Evolutionary conservation across 1,284 basidiomycete species (phyloP).

Genomic region (Kalmanozyma brasiliensis): DNA sequence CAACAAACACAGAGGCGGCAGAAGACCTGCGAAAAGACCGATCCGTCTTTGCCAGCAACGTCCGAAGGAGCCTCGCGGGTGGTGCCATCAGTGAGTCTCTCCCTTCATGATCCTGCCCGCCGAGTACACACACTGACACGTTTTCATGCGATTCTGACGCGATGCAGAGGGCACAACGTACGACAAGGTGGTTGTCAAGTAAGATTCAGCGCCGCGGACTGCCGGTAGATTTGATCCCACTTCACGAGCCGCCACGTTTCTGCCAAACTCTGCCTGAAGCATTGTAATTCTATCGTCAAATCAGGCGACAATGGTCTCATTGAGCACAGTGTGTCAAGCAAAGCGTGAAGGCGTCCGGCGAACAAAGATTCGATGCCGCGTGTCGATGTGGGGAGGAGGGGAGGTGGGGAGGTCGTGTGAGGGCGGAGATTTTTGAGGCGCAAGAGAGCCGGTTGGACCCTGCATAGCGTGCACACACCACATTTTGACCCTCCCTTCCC

Average conservation of each 20-base stretch:
- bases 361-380: background rate
- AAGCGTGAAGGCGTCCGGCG: too few relatives aligned
- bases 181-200: conserved; percentile 57
- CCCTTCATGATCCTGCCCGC: background rate
- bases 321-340: too few relatives aligned
- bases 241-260: background rate
- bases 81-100: conserved; percentile 57
- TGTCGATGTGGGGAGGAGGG: background rate
- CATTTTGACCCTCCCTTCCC: background rate
- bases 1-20: conserved; percentile 59
- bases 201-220: background rate
- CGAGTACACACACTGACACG: background rate
- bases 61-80: conserved; percentile 56
- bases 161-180: conserved; percentile 57
- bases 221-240: background rate
- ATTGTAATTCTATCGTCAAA: too few relatives aligned
- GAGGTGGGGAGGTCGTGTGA: conserved; percentile 3
- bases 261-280: too few relatives aligned
- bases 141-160: too few relatives aligned
- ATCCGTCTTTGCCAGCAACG: conserved; percentile 57
- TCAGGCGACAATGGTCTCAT: too few relatives aligned
- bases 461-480: conserved; percentile 16
- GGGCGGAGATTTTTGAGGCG: conserved; percentile 2
- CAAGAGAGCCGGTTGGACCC: conserved; percentile 5
- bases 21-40: conserved; percentile 64